A percentile compares a stretch with the other conserved stretches of the same genome.
phyloP scores from a whole-genome alignment of 495 filamentous ascomycete genomes.

The Xylaria sp. region DNA sequence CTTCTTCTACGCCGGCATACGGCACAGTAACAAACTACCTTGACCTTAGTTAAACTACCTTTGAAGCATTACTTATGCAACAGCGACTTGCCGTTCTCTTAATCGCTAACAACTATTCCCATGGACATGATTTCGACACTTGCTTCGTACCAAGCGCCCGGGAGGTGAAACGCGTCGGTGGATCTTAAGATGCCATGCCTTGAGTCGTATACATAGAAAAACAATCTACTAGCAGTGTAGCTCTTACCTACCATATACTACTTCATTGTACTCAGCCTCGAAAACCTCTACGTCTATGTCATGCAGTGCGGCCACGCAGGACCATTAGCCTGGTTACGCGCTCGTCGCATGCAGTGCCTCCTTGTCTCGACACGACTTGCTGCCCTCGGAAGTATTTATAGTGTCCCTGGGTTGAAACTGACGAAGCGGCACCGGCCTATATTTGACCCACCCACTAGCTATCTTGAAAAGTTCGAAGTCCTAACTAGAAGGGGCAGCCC shows the following conservation, averaged over 20 bases:
- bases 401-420: conserved; percentile 16
- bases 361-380: background rate
- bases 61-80: background rate
- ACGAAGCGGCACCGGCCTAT: background rate
- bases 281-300: background rate
- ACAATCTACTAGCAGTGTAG: too few relatives aligned
- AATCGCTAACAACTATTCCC: background rate
- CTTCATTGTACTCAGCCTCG: conserved; percentile 10
- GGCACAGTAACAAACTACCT: background rate
- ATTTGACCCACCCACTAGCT: background rate
- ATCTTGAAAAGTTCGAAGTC: background rate
- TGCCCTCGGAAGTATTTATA: background rate
- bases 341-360: background rate
- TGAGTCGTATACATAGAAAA: too few relatives aligned
- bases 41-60: background rate
- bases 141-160: background rate
- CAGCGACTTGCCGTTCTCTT: background rate
- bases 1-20: background rate
- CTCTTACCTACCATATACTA: too few relatives aligned
- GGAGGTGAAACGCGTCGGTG: background rate
- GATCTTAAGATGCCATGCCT: background rate
- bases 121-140: background rate
- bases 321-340: background rate
- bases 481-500: background rate
- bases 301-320: background rate